phyloP scores from a whole-genome alignment of 306 rosid genomes.

The Heteromeles arbutifolia region DNA sequence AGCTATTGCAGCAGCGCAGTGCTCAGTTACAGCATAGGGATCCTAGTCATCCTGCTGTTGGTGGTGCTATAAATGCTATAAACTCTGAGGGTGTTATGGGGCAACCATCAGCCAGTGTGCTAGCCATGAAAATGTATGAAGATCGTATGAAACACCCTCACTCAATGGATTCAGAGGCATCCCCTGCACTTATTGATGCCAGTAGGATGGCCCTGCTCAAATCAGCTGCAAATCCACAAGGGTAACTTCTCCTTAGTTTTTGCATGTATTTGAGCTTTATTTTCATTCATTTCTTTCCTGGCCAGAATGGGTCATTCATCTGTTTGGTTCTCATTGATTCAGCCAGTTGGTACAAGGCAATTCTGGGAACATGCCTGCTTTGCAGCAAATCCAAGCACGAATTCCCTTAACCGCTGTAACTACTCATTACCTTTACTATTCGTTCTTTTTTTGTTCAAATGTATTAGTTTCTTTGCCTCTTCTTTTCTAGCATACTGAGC shows the following conservation, averaged over 20 bases:
- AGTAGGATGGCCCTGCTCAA: constrained; percentile 69
- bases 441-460: not conserved
- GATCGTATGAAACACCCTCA: constrained; percentile 79
- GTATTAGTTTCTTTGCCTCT: constrained; percentile 9
- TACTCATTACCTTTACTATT: constrained; percentile 18
- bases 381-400: constrained; percentile 83
- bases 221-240: constrained; percentile 64
- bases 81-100: constrained; percentile 74
- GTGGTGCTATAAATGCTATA: constrained; percentile 53
- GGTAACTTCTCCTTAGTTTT: constrained; percentile 36
- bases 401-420: constrained; percentile 59
- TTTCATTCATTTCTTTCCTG: not conserved
- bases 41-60: constrained; percentile 53
- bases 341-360: constrained; percentile 89
- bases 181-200: constrained; percentile 78
- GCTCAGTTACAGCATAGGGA: constrained; percentile 84
- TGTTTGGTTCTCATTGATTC: constrained; percentile 27
- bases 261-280: not conserved
- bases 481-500: constrained; percentile 20
- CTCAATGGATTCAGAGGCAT: constrained; percentile 67
- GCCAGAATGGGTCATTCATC: constrained; percentile 3
- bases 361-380: constrained; percentile 64
- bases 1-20: constrained; percentile 59
- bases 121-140: constrained; percentile 88
- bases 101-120: constrained; percentile 78